Evolutionary conservation across 1,139 yeast genomes (phyloP), one percentile per base, ranked within the genome.

Genomic region (Candida gigantensis): DNA sequence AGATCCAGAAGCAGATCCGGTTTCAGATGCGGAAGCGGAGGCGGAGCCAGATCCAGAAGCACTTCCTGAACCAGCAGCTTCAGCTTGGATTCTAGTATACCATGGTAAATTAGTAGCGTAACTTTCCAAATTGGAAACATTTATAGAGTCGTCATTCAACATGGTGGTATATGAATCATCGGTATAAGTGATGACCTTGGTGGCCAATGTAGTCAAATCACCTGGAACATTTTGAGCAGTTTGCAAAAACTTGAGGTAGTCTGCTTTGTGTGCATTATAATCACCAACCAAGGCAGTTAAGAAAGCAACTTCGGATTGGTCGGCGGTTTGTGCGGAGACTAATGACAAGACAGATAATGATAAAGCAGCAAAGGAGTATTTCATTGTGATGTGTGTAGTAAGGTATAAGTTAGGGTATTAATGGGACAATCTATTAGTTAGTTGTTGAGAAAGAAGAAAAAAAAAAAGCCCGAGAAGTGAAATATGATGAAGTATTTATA

Each of bases 31-130:
- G 18, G 27, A 19, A 20, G 28, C 33, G 10, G 32, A 19, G 3
- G 24, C 26, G 12, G 34, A 15, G 17, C 27, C 32, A 8, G 35
- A 13, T 2, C n/a, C 35, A 21, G 40, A 31, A 15, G 40, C 40
- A 13, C 40, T 35, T 17, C 45, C 49, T 28, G 30, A 39, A 14
- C 25, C 46, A 34, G 41, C 46, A 7, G 37, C 52, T 10, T 42
- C 60, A 6, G 55, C 55, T 39, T 40, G 51, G 37, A 68, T 52
- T 37, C 70, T 53, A 13, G 66, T 34, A 51, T 60, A 66, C 77
- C 77, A 71, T 23, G 76, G 74, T 44, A 71, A 62, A 26, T 56
- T 55, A 27, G 69, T 58, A 26, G 73, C 76, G 47, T 55, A 70
- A 12, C 47, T 42, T 46, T 52, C 58, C 42, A 71, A 58, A 9